Percentiles rank a stretch among this genome's conserved stretches.
Conservation (phyloP, 2,329 filamentous ascomycete species). For the Parastagonospora avenae region DNA sequence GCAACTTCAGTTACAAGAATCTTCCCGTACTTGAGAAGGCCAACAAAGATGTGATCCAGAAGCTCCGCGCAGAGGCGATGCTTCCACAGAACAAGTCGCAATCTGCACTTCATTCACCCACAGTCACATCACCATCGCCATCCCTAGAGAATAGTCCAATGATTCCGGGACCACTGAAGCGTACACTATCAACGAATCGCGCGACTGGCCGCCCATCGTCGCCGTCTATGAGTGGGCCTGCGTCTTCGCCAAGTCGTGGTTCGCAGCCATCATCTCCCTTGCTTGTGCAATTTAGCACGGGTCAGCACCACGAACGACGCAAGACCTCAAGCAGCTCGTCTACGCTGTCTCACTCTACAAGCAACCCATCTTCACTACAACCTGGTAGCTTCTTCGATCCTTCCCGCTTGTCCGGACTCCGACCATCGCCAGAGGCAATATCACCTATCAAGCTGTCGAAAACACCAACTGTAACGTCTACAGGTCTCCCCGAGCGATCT, state of each 20-base stretch:
- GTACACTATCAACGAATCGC: constrained; percentile 83
- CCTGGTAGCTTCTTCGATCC: constrained; percentile 74
- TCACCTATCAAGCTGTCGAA: constrained; percentile 59
- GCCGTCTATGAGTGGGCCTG: constrained; percentile 80
- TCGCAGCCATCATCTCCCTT: constrained; percentile 87
- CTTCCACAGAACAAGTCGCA: constrained; percentile 64
- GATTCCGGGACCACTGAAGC: constrained; percentile 77
- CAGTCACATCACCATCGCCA: constrained; percentile 61
- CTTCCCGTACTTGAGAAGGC: constrained; percentile 94
- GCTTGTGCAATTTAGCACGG: constrained; percentile 94
- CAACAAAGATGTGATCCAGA: constrained; percentile 98
- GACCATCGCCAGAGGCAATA: constrained; percentile 58
- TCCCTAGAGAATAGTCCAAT: constrained; percentile 86
- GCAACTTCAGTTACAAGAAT: constrained; percentile 96
- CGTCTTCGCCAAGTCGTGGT: constrained; percentile 83
- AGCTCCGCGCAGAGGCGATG: constrained; percentile 88
- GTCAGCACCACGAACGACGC: constrained; percentile 78
- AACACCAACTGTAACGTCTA: constrained; percentile 52
- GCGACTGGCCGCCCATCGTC: constrained; percentile 75
- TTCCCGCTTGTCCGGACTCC: constrained; percentile 62
- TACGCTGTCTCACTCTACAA: constrained; percentile 78
- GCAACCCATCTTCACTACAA: constrained; percentile 64
- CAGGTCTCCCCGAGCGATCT: constrained; percentile 48
- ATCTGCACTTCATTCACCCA: constrained; percentile 49
- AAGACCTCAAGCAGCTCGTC: constrained; percentile 93